Evolutionary conservation across 2,329 filamentous ascomycete species (phyloP).

Genomic region (Aureobasidium sp.): DNA sequence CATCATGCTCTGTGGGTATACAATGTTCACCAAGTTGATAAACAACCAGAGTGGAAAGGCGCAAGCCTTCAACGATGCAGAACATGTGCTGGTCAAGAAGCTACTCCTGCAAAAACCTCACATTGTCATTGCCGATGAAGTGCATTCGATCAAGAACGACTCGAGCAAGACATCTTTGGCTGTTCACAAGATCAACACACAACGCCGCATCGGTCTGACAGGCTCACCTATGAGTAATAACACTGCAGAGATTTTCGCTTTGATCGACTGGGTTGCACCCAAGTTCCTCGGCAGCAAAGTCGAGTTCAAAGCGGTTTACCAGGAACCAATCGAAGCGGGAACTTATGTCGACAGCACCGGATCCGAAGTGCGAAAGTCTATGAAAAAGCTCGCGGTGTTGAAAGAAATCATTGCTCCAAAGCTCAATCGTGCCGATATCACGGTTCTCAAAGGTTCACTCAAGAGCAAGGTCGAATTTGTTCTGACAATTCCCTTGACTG

Average conservation of each 20-base stretch:
- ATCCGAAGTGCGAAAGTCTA: slow-evolving; percentile 47
- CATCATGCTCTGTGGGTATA: slow-evolving; percentile 68
- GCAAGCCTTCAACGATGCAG: slow-evolving; percentile 48
- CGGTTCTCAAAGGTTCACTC: slow-evolving; percentile 55
- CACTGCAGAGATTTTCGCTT: slow-evolving; percentile 72
- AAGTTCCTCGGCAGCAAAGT: slow-evolving; percentile 60
- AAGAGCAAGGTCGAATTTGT: slow-evolving; percentile 76
- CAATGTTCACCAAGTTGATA: slow-evolving; percentile 49
- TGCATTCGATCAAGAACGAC: slow-evolving; percentile 67
- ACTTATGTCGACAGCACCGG: slow-evolving; percentile 55
- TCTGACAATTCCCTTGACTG: slow-evolving; percentile 61
- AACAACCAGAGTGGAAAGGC: slow-evolving; percentile 12
- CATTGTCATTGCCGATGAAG: slow-evolving; percentile 78
- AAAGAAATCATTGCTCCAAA: slow-evolving; percentile 67
- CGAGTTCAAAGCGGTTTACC: slow-evolving; percentile 65
- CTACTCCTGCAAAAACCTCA: slow-evolving; percentile 54
- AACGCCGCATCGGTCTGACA: slow-evolving; percentile 70
- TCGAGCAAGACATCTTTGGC: slow-evolving; percentile 43
- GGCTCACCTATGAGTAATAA: slow-evolving; percentile 82
- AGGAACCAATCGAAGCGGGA: slow-evolving; percentile 63
- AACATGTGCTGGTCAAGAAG: slow-evolving; percentile 32
- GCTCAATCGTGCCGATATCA: slow-evolving; percentile 65
- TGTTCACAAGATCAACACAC: slow-evolving; percentile 54
- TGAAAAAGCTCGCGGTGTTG: slow-evolving; percentile 61
- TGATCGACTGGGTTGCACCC: slow-evolving; percentile 81